A percentile compares a stretch with the other conserved stretches of the same genome.
These are phyloP conservation scores for Pestalotiopsis sp. DNA, from an alignment of 2,329 filamentous ascomycete genomes.

Conservation along the genomic window DNA sequence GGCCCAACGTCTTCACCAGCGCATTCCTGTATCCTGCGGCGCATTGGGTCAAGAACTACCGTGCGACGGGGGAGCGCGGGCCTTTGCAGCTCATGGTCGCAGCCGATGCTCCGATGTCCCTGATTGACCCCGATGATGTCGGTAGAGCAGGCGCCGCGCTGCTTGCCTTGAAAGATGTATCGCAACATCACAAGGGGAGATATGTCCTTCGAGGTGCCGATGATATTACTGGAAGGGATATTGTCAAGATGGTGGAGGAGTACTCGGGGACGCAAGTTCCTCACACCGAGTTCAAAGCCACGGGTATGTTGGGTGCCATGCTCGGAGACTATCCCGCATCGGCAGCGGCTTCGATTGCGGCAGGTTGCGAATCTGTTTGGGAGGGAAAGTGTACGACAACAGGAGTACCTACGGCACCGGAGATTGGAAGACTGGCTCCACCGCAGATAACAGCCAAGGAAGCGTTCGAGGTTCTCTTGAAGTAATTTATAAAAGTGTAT, in stretches of 20 bases:
- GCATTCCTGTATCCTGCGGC: neutral
- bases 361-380: neutral
- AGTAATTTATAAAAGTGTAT: neutral
- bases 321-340: neutral
- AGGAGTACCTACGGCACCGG: neutral
- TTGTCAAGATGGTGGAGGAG: neutral
- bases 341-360: neutral
- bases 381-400: neutral
- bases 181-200: neutral
- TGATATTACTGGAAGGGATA: neutral
- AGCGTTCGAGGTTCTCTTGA: neutral
- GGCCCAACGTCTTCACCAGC: conserved; percentile 30
- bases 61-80: neutral
- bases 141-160: neutral
- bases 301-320: neutral
- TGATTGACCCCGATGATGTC: neutral
- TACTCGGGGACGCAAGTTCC: neutral
- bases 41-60: neutral
- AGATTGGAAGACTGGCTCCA: neutral
- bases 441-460: neutral
- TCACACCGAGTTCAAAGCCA: neutral
- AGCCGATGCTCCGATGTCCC: neutral
- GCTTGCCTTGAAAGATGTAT: neutral
- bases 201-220: neutral
- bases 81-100: neutral